Evolutionary conservation across 257 asterid species (phyloP), one percentile per base, ranked within the genome.

Genomic region (Paulownia fortunei): DNA sequence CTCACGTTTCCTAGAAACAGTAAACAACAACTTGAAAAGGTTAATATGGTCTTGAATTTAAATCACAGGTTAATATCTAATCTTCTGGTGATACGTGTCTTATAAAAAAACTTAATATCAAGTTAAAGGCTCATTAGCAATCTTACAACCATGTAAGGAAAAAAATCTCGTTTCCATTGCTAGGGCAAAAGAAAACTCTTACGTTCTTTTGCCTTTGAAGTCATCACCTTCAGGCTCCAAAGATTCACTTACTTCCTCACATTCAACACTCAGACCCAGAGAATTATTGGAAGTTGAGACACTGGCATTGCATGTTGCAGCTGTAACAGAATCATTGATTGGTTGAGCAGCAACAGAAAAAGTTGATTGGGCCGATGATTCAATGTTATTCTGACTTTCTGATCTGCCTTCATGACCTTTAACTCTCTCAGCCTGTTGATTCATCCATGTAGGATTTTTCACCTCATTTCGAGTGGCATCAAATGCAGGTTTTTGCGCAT

Each of bases 141-240:
- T 34, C 60, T 27, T 51, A 60, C 41, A 76, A 54, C 26, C 51
- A 10, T 13, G 15, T 7, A 52, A 19, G 10, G 21, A 36, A 64
- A 46, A 32, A 13, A 9, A n/a, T n/a, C n/a, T n/a, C 51, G 6
- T 32, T 64, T 8, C 15, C 30, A 64, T 34, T 19, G 51, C 21
- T 13, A 61, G 23, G 1, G 42, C 8, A 32, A 4, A 46, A 67
- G 23, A 24, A 60, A 32, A 74, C 16, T 10, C 77, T 85, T 77
- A 89, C 97, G 74, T 88, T 87, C 90, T 84, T 85, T 91, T 94
- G 76, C 84, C 79, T 79, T 79, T 86, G 36, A 47, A 83, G 46
- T 78, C 87, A 44, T 79, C 90, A 37, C 75, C 86, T 82, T 83
- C 89, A 5, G 67, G 82, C 72, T 79, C 92, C 74, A 86, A 72